Evolutionary conservation across 768 basidiomycete species (phyloP).

Genomic region (Lanmaoa pseudosensibilis): DNA sequence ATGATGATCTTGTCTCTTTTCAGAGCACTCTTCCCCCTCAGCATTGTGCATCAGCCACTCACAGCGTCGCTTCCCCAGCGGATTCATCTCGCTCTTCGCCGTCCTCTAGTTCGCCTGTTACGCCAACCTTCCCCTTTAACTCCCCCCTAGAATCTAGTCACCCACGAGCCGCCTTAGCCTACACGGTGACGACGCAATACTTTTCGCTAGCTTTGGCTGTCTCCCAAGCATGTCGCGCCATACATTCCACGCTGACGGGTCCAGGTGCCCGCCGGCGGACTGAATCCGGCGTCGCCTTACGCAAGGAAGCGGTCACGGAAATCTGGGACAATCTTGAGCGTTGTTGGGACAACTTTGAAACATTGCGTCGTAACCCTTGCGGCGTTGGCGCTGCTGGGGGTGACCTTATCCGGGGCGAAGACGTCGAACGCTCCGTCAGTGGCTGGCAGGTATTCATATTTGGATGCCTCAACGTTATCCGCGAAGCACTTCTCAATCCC

Average conservation of each 20-base stretch:
- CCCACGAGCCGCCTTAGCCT: constrained; percentile 42
- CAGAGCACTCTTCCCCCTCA: constrained; percentile 58
- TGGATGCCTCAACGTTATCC: constrained; percentile 86
- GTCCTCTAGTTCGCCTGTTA: constrained; percentile 19
- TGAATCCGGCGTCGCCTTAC: constrained; percentile 52
- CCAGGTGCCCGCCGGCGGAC: constrained; percentile 62
- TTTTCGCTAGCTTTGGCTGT: constrained; percentile 74
- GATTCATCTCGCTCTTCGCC: constrained; percentile 38
- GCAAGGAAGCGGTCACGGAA: constrained; percentile 63
- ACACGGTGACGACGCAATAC: constrained; percentile 55
- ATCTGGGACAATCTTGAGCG: constrained; percentile 84
- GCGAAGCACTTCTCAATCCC: constrained; percentile 58
- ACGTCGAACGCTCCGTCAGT: constrained; percentile 68
- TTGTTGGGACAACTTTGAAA: constrained; percentile 84
- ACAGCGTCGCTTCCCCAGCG: constrained; percentile 34
- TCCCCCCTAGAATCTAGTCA: constrained; percentile 25
- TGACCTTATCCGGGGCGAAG: constrained; percentile 44
- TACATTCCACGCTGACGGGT: constrained; percentile 80
- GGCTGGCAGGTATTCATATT: constrained; percentile 94
- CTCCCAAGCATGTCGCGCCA: constrained; percentile 71
- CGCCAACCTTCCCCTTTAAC: constrained; percentile 25
- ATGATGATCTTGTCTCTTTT: constrained; percentile 76
- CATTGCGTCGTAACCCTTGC: constrained; percentile 47
- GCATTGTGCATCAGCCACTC: constrained; percentile 30
- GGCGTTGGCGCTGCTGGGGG: constrained; percentile 41